Conservation (phyloP, 2,329 filamentous ascomycete genomes). For the Trichophyton mentagrophytes region DNA sequence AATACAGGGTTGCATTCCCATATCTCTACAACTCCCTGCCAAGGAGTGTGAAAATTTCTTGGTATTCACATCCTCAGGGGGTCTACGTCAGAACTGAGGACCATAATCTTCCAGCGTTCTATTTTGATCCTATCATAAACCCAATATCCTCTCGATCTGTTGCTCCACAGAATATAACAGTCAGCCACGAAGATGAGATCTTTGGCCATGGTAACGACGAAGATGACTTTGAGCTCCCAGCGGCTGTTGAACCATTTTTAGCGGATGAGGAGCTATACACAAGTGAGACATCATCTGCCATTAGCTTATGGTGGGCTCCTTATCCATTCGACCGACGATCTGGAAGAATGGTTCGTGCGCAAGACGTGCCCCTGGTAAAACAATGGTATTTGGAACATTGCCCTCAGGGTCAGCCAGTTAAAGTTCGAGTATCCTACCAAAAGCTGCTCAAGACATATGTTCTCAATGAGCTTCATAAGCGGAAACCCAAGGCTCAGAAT, state of each 20-base stretch:
- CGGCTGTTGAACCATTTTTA: slow-evolving; percentile 72
- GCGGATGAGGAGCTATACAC: slow-evolving; percentile 80
- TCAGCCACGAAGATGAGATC: slow-evolving; percentile 86
- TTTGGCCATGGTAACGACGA: slow-evolving; percentile 74
- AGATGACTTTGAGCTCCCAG: slow-evolving; percentile 72
- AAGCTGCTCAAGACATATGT: slow-evolving; percentile 94
- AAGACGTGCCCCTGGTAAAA: slow-evolving; percentile 93
- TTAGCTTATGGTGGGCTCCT: slow-evolving; percentile 95
- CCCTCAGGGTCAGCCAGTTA: slow-evolving; percentile 80
- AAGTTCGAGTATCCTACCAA: slow-evolving; percentile 95
- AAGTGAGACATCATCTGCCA: slow-evolving; percentile 77
- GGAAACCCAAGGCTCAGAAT: slow-evolving; percentile 86
- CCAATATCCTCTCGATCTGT: slow-evolving; percentile 92
- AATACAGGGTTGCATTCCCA: slow-evolving; percentile 88
- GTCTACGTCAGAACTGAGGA: slow-evolving; percentile 85
- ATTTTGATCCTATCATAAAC: slow-evolving; percentile 96
- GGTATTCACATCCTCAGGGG: slow-evolving; percentile 86
- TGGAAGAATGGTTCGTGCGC: slow-evolving; percentile 88
- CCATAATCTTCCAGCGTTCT: slow-evolving; percentile 81
- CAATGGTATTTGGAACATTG: slow-evolving; percentile 98
- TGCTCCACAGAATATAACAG: slow-evolving; percentile 80
- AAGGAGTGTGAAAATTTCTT: slow-evolving; percentile 80
- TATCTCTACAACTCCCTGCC: slow-evolving; percentile 95
- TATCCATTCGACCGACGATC: slow-evolving; percentile 91
- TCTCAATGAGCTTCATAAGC: slow-evolving; percentile 91